Base-by-base conservation (phyloP, 2,329 filamentous ascomycete genomes). In the Fusarium lyarnte region DNA sequence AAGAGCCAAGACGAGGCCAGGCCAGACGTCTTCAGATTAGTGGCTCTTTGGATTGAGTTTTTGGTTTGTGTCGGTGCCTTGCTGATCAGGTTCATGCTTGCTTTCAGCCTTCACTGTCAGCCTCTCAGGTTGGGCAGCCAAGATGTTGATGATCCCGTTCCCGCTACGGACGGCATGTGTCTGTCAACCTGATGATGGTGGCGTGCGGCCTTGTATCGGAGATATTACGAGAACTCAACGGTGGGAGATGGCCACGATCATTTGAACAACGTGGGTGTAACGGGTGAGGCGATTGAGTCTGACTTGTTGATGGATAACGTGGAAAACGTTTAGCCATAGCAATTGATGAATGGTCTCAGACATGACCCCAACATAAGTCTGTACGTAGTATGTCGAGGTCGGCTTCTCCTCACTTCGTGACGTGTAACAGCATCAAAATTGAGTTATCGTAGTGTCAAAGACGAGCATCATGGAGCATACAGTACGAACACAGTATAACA, bases 151-250 rank as follows among this genome's bases (percentile, higher is more conserved):
- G 58, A 27, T 60, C 41, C 58, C 45, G 33, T 39, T 68, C 54
- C 52, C 58, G 54, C 58, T 58, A 74, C 55, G 45, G 58, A 58
- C 19, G 41, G 54, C 41, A 36, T 23, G 6, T 63, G 58, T 57
- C 45, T 66, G 59, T 46, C 65, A 70, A 66, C 69, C 65, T 72
- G 67, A 39, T 55, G 35, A 27, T n/a, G 41, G 41, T 72, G 63
- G 67, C 71, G 71, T 29, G 67, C 63, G 71, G 67, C 63, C 71
- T 46, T 59, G 47, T 49, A 67, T 74, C 71, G 71, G 71, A 27
- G 59, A 58, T 57, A 69, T 65, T 39, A 53, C 23, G 49, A 53
- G 33, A 39, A 53, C 33, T 53, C 33, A 41, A 53, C 35, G 49
- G 49, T 13, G 35, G 0, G 1, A 14, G 25, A 51, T 51, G 35